phyloP scores from a whole-genome alignment of 2,329 filamentous ascomycete genomes.

The Trichophaea hybrida region DNA sequence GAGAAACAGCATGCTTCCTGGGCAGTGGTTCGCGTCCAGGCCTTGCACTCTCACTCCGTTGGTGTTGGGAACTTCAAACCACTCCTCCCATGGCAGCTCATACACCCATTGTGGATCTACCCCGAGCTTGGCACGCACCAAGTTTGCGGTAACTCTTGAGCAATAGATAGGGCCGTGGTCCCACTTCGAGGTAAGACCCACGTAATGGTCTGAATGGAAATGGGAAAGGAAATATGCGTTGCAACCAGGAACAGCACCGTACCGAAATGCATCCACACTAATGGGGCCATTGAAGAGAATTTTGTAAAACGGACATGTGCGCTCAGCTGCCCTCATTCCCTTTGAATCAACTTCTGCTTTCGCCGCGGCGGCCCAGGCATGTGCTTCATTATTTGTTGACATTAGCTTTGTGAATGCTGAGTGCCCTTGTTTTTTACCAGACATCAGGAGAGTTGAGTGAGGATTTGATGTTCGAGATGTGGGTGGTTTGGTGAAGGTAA shows the following conservation, averaged over 20 bases:
- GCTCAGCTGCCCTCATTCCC: conserved; percentile 68
- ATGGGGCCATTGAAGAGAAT: conserved; percentile 88
- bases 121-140: conserved; percentile 71
- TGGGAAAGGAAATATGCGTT: conserved; percentile 94
- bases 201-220: conserved; percentile 95
- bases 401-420: conserved; percentile 90
- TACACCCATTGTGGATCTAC: conserved; percentile 79
- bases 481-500: conserved; percentile 19
- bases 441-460: conserved; percentile 14
- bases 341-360: conserved; percentile 62
- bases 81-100: conserved; percentile 69
- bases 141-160: conserved; percentile 77
- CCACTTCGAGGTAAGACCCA: conserved; percentile 80
- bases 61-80: conserved; percentile 64
- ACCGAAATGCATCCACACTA: conserved; percentile 90
- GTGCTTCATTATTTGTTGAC: conserved; percentile 78
- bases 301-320: conserved; percentile 96
- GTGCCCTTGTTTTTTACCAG: conserved; percentile 26
- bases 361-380: conserved; percentile 77
- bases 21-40: conserved; percentile 93
- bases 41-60: conserved; percentile 78
- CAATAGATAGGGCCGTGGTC: conserved; percentile 91
- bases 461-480: conserved; percentile 14
- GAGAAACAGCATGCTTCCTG: conserved; percentile 82
- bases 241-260: conserved; percentile 82